A percentile compares a stretch with the other conserved stretches of the same genome.
These are phyloP conservation scores for Nemophila menziesii DNA, from an alignment of 257 asterid species.

Conservation along the genomic window DNA sequence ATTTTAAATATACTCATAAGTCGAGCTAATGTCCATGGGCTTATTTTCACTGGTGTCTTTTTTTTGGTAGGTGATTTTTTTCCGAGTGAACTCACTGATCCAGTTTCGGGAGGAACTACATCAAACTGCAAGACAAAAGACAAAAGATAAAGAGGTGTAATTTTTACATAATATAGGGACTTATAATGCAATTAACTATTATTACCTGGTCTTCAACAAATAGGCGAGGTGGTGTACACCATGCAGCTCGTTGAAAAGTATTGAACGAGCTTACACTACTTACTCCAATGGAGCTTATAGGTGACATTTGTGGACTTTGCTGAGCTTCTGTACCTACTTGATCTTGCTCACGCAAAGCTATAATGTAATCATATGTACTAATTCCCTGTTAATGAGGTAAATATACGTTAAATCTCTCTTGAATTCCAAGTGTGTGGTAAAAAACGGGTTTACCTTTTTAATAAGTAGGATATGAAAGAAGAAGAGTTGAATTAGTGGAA, in stretches of 20 bases:
- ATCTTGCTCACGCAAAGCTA: constrained; percentile 95
- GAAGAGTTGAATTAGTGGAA: constrained; percentile 92
- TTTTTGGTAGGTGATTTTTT: constrained; percentile 65
- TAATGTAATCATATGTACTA: constrained; percentile 91
- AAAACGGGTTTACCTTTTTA: constrained; percentile 55
- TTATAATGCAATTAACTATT: neutral
- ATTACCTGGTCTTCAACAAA: constrained; percentile 96
- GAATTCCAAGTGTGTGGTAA: neutral
- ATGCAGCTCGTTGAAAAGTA: constrained; percentile 79
- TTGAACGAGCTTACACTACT: constrained; percentile 94
- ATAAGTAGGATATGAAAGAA: constrained; percentile 96
- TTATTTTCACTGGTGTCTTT: constrained; percentile 79
- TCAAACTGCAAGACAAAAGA: constrained; percentile 46
- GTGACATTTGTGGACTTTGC: constrained; percentile 96
- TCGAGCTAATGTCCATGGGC: constrained; percentile 96
- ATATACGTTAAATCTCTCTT: neutral
- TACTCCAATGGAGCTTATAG: constrained; percentile 72
- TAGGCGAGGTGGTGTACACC: constrained; percentile 98
- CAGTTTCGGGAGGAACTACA: constrained; percentile 79
- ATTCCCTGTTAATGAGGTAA: constrained; percentile 50
- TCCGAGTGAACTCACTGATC: constrained; percentile 75
- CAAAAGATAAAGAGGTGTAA: neutral
- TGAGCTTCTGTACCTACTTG: constrained; percentile 67
- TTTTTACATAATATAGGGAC: neutral
- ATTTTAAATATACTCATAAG: too few relatives aligned